These are phyloP conservation scores for Coffea eugenioides DNA, from an alignment of 257 asterid genomes.

Conservation along the genomic window DNA sequence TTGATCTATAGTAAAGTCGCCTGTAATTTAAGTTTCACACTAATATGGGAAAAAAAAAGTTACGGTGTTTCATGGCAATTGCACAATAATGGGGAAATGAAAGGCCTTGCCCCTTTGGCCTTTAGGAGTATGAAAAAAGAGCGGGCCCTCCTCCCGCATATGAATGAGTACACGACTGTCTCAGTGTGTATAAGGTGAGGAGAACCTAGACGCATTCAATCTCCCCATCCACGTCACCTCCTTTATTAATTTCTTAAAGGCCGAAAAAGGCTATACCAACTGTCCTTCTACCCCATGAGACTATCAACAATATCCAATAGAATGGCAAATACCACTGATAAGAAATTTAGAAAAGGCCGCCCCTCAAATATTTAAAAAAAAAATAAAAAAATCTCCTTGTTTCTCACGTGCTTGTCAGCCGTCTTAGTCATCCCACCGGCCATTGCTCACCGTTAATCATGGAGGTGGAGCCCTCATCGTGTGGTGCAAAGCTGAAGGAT, in stretches of 20 bases:
- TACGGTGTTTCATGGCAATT: too few species aligned
- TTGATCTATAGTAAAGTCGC: background rate
- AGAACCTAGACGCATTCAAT: background rate
- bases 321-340: background rate
- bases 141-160: background rate
- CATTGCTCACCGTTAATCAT: background rate
- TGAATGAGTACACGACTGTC: too few species aligned
- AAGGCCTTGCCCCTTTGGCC: background rate
- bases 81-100: background rate
- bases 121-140: background rate
- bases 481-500: background rate
- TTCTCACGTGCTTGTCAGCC: background rate
- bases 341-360: too few species aligned
- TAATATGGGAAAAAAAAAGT: too few species aligned
- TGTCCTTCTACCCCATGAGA: too few species aligned
- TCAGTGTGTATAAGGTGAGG: background rate
- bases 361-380: background rate
- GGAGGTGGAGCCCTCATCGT: background rate
- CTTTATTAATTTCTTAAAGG: background rate
- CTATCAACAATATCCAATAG: background rate
- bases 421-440: background rate
- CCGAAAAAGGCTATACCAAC: too few species aligned
- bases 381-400: background rate
- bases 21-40: background rate
- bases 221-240: background rate